These are phyloP conservation scores for Xylaria sp. DNA, from an alignment of 2,329 filamentous ascomycete species.

Conservation along the genomic window DNA sequence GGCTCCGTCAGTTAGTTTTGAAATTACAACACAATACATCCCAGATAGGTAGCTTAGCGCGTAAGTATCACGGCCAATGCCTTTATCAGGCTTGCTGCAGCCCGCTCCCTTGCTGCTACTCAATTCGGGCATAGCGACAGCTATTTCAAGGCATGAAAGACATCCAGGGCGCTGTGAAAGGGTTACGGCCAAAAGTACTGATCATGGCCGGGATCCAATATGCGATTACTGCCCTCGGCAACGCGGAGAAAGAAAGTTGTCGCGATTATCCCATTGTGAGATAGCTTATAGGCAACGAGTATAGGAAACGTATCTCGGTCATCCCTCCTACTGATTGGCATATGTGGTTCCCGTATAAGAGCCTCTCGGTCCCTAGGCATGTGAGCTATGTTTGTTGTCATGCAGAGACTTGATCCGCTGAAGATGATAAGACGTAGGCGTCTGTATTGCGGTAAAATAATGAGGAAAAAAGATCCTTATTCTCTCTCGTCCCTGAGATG, in stretches of 20 bases:
- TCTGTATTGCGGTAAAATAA: slow-evolving; percentile 11
- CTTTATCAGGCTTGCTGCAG: slow-evolving; percentile 20
- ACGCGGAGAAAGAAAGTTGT: slow-evolving; percentile 47
- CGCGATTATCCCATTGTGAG: slow-evolving; percentile 23
- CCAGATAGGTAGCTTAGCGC: slow-evolving; percentile 36
- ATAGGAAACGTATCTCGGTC: not conserved
- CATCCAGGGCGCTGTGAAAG: slow-evolving; percentile 10
- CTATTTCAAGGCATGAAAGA: slow-evolving; percentile 17
- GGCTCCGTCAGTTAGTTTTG: too few species aligned
- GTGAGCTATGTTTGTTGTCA: slow-evolving; percentile 14
- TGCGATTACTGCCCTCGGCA: slow-evolving; percentile 43
- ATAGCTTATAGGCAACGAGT: slow-evolving; percentile 28
- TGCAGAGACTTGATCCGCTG: slow-evolving; percentile 9
- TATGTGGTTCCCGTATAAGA: slow-evolving; percentile 40
- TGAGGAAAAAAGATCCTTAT: slow-evolving; percentile 4
- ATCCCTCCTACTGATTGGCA: slow-evolving; percentile 42
- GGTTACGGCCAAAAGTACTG: slow-evolving; percentile 46
- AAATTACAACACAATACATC: too few species aligned
- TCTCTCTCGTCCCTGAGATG: slow-evolving; percentile 7
- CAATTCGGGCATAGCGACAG: slow-evolving; percentile 16
- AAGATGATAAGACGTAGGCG: slow-evolving; percentile 19
- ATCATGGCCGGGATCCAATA: slow-evolving; percentile 44
- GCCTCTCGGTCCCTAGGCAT: not conserved
- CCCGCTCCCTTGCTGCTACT: slow-evolving; percentile 31
- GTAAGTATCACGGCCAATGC: slow-evolving; percentile 30